Percentiles rank a stretch among this genome's conserved stretches.
phyloP scores from a whole-genome alignment of 2,329 filamentous ascomycete genomes.

The Neonectria neomacrospora region DNA sequence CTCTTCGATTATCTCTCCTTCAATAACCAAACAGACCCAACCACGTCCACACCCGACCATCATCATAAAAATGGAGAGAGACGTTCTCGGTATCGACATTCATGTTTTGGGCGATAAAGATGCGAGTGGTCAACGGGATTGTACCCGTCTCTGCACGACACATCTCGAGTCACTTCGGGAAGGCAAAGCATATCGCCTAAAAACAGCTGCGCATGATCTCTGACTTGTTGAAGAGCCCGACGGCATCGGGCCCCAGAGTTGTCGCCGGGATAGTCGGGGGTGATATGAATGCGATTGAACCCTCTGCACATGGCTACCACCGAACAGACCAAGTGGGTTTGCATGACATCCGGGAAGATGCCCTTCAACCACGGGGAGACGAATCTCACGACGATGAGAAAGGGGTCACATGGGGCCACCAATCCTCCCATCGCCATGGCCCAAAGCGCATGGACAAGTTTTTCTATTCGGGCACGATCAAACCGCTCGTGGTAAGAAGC shows the following conservation, averaged over 20 bases:
- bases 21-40: no score
- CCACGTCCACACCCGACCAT: no score
- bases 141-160: slow-evolving; percentile 16
- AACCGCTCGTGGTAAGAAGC: background rate
- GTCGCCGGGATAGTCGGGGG: slow-evolving; percentile 17
- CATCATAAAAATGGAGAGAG: slow-evolving; percentile 16
- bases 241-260: background rate
- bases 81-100: slow-evolving; percentile 17
- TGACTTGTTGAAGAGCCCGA: slow-evolving; percentile 1
- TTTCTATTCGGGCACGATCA: slow-evolving; percentile 6
- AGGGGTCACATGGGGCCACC: background rate
- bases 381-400: background rate
- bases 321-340: background rate
- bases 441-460: slow-evolving; percentile 21
- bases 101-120: background rate
- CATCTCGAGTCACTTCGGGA: slow-evolving; percentile 22
- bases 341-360: slow-evolving; percentile 11
- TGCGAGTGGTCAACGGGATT: background rate
- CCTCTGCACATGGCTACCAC: slow-evolving; percentile 10
- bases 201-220: slow-evolving; percentile 18
- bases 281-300: slow-evolving; percentile 23
- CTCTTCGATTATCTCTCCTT: no score
- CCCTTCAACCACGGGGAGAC: no score
- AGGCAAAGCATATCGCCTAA: slow-evolving; percentile 6
- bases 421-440: background rate